Evolutionary conservation across 306 rosid species (phyloP).

Genomic region (Cucumis hystrix): DNA sequence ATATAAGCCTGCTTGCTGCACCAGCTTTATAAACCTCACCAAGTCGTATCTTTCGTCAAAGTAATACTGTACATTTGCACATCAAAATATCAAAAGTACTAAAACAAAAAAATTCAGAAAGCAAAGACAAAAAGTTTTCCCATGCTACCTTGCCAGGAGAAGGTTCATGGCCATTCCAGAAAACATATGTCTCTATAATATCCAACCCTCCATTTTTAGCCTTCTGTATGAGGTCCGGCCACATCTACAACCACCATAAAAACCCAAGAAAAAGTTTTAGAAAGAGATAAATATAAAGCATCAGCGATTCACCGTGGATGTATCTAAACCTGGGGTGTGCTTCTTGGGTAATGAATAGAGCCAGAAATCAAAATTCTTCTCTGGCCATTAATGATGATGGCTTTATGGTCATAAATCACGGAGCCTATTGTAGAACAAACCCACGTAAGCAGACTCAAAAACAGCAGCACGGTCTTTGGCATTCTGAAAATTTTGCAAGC

Average conservation of each 20-base stretch:
- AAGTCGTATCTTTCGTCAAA: slow-evolving; percentile 77
- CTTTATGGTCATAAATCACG: slow-evolving; percentile 62
- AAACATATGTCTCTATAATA: slow-evolving; percentile 83
- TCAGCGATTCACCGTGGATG: slow-evolving; percentile 12
- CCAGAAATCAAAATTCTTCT: slow-evolving; percentile 78
- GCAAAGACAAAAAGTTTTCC: not conserved
- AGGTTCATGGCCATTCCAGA: slow-evolving; percentile 98
- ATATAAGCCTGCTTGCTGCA: slow-evolving; percentile 75
- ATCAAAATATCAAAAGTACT: not conserved
- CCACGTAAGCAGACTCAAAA: slow-evolving; percentile 18
- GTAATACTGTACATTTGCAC: slow-evolving; percentile 42
- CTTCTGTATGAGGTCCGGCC: slow-evolving; percentile 75
- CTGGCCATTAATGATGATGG: slow-evolving; percentile 48
- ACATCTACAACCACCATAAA: slow-evolving; percentile 47
- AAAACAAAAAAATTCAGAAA: not conserved
- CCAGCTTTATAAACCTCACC: slow-evolving; percentile 73
- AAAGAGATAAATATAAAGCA: not conserved
- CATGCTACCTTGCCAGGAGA: slow-evolving; percentile 53
- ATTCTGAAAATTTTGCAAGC: not conserved
- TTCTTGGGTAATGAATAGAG: slow-evolving; percentile 94
- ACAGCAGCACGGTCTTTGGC: slow-evolving; percentile 11
- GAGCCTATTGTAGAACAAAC: slow-evolving; percentile 30
- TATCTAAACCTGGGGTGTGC: slow-evolving; percentile 69
- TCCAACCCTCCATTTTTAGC: slow-evolving; percentile 95
- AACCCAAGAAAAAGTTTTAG: not conserved